These are phyloP conservation scores for Calonectria leucothoes DNA, from an alignment of 2,329 filamentous ascomycete genomes.

Conservation along the genomic window DNA sequence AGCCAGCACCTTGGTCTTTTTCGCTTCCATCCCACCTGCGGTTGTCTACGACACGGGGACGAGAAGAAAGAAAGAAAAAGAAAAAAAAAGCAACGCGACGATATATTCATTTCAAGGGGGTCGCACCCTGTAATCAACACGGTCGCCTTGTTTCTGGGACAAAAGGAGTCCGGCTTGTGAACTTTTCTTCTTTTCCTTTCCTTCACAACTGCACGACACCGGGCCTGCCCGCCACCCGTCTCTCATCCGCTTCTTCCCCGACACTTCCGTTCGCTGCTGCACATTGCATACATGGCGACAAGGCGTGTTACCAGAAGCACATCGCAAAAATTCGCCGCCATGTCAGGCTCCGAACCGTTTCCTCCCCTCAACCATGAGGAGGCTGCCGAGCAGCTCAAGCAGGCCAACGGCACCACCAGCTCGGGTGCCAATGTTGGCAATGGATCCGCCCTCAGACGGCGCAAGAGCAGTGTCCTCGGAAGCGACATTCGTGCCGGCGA, in stretches of 20 bases:
- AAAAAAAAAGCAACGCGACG: not conserved
- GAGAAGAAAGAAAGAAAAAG: not conserved
- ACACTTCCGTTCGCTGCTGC: not conserved
- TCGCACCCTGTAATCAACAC: not conserved
- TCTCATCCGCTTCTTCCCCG: not conserved
- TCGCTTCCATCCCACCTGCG: not conserved
- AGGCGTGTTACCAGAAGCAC: slow-evolving; percentile 9
- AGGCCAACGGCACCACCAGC: slow-evolving; percentile 43
- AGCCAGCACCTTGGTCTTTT: not conserved
- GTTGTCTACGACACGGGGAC: not conserved
- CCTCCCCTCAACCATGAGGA: slow-evolving; percentile 59
- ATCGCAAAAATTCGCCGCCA: slow-evolving; percentile 36
- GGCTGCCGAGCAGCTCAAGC: slow-evolving; percentile 61
- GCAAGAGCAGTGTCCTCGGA: slow-evolving; percentile 68
- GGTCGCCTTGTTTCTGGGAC: not conserved
- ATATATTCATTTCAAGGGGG: not conserved
- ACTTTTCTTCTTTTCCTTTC: not conserved
- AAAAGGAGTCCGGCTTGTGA: not conserved
- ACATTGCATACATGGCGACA: slow-evolving; percentile 9
- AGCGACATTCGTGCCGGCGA: slow-evolving; percentile 66
- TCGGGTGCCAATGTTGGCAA: slow-evolving; percentile 42
- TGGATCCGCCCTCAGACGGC: slow-evolving; percentile 57
- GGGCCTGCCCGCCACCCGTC: not conserved
- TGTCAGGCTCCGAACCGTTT: slow-evolving; percentile 65
- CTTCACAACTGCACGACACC: not conserved